Percentiles rank a stretch among this genome's conserved stretches.
These are phyloP conservation scores for Trichophyton mentagrophytes DNA, from an alignment of 2,329 filamentous ascomycete genomes.

Conservation along the genomic window DNA sequence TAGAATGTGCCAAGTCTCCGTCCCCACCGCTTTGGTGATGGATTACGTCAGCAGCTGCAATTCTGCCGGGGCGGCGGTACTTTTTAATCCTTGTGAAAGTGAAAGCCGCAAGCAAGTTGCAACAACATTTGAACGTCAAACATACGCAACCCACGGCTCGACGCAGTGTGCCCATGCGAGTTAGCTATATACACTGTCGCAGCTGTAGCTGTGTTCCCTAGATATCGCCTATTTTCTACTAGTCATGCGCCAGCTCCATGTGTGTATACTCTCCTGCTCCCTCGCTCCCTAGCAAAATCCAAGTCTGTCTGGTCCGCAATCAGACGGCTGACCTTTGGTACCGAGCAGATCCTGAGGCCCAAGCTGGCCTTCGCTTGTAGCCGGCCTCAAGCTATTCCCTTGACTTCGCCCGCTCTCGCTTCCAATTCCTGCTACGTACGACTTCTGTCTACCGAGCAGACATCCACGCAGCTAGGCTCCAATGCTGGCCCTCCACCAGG, in stretches of 20 bases:
- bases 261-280: background rate
- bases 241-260: constrained; percentile 12
- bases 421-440: constrained; percentile 14
- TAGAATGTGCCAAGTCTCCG: background rate
- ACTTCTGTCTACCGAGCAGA: constrained; percentile 21
- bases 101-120: background rate
- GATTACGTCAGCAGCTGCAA: background rate
- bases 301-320: background rate
- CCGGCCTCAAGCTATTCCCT: constrained; percentile 13
- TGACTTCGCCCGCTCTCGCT: constrained; percentile 12
- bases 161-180: constrained; percentile 9
- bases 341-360: constrained; percentile 7
- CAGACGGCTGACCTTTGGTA: background rate
- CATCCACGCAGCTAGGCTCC: constrained; percentile 11
- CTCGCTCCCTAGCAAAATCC: background rate
- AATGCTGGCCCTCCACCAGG: constrained; percentile 9
- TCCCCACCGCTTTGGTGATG: background rate
- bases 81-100: background rate
- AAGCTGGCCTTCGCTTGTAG: constrained; percentile 16
- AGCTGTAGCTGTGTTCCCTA: constrained; percentile 11
- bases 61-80: background rate
- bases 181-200: constrained; percentile 4
- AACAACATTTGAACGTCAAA: background rate
- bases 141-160: background rate
- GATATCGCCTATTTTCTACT: background rate